Base-by-base conservation (phyloP, 1,284 basidiomycete genomes). In the Stereum hirsutum region DNA sequence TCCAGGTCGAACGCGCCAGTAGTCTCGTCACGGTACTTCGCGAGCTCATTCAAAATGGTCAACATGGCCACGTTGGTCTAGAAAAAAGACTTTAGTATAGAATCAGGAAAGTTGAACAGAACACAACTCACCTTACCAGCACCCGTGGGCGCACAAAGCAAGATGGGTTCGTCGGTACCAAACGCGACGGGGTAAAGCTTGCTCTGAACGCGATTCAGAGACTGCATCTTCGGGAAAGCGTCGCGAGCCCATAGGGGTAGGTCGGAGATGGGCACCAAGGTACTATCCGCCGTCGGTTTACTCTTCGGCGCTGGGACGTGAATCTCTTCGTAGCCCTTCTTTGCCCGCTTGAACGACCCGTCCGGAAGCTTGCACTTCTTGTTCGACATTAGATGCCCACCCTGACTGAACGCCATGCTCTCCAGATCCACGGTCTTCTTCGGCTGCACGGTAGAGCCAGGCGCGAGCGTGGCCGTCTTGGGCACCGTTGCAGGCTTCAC, bases 51-150 rank as follows among this genome's bases (percentile, higher is more conserved):
- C 14, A 97, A 75, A 52, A 97, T 86, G 0, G 91, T 83, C 11
- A 99, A 74, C 79, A 99, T 92, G 11, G 96, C 96, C 23, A 98
- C 96, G 55, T 99, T 99, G 25, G 96, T 99, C 92, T 93, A 52
- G 0, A 41, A 35, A 50, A 47, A 20, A 6, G 14, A 17, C 49
- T 11, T 47, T 21, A 41, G 38, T 26, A 43, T 28, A 36, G 11
- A 33, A 33, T 46, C 48, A 49, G 24, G 32, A 39, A 8, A 15
- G 45, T 12, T 38, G 27, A 33, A 25, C 41, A 10, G 31, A 24
- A 21, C 24, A 31, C 17, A 14, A 57, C 75, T 44, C 52, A 90
- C 90, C 78, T 99, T 99, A 53, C 96, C 96, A 4, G 96, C 96
- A 64, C 96, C 96, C 0, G 96, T 99, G 2, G 96, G 96, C 0